Base-by-base conservation (phyloP, 2,329 filamentous ascomycete genomes). In the Stylonectria norvegica region DNA sequence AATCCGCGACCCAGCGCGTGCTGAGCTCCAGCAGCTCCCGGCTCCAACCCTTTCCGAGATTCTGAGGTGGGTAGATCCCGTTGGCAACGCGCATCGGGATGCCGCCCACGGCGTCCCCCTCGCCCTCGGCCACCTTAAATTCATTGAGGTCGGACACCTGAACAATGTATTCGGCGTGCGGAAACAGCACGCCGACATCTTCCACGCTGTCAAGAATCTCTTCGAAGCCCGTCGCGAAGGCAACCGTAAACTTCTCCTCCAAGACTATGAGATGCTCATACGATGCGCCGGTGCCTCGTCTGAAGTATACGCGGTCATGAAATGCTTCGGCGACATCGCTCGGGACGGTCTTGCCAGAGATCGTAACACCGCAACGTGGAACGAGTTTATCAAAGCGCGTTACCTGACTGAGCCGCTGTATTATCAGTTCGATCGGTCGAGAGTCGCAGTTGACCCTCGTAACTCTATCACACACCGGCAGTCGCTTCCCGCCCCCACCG, bases 1-100 rank as follows among this genome's bases (percentile, higher is more conserved):
- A 20, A 20, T 41, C 3, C 38, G 56, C n/a, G 33, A 50, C 1
- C 47, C 49, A 5, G 54, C 63, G 12, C 52, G 62, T 6, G 45
- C 59, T 5, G 57, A 66, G 31, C 49, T 71, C 5, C 48, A 48
- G 11, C 36, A 46, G 1, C 56, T 89, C 16, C 71, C 82, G 0
- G 60, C 69, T 2, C 66, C 72, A 1, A 73, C 73, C 1, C 81
- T 89, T 54, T 78, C 79, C 2, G 79, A 85, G 47, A 73, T 85
- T 8, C 59, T 90, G 20, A 72, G 73, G 22, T 69, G 72, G 5
- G 61, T 89, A 7, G 79, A 86, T 42, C 83, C 85, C 0, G 53
- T 75, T 4, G 55, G 61, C 16, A 62, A 79, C 14, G 57, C 63
- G 15, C 61, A 72, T 10, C 57, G 78, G 15, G 81, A 83, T 56